A percentile compares a stretch with the other conserved stretches of the same genome.
Conservation (phyloP, 768 basidiomycete species). For the Hypholoma sublateritium region DNA sequence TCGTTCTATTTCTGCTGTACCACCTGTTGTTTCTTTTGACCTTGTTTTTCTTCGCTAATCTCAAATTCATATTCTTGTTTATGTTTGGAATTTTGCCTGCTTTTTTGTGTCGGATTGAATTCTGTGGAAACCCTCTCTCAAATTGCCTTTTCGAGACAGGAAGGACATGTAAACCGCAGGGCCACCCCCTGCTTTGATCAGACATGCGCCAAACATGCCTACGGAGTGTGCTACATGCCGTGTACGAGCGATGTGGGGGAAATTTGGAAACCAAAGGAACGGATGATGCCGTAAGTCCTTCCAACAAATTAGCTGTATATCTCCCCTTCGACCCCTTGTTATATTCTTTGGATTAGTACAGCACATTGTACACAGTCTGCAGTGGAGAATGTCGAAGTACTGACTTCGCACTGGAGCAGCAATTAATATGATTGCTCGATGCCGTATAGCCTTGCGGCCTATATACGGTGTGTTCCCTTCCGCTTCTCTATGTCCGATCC, state of each 20-base stretch:
- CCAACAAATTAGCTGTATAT: background rate
- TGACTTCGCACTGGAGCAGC: background rate
- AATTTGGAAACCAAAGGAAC: background rate
- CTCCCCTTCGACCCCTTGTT: background rate
- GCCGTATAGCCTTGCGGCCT: slow-evolving; percentile 2
- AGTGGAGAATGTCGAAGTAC: background rate
- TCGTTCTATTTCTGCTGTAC: slow-evolving; percentile 5
- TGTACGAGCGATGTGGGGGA: background rate
- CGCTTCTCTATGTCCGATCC: slow-evolving; percentile 10
- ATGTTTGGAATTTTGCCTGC: background rate
- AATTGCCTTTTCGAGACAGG: background rate
- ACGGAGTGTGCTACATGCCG: background rate
- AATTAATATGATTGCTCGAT: slow-evolving; percentile 5
- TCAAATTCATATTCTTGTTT: slow-evolving; percentile 5
- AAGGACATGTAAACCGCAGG: background rate
- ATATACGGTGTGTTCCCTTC: slow-evolving; percentile 2
- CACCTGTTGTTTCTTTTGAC: slow-evolving; percentile 5
- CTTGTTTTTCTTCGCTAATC: slow-evolving; percentile 1
- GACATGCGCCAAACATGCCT: background rate
- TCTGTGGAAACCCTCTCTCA: background rate
- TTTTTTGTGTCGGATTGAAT: background rate
- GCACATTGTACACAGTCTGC: background rate
- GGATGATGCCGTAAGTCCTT: slow-evolving; percentile 1
- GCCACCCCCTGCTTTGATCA: background rate
- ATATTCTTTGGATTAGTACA: background rate